phyloP scores from a whole-genome alignment of 306 rosid species.

The Cucurbita moschata region DNA sequence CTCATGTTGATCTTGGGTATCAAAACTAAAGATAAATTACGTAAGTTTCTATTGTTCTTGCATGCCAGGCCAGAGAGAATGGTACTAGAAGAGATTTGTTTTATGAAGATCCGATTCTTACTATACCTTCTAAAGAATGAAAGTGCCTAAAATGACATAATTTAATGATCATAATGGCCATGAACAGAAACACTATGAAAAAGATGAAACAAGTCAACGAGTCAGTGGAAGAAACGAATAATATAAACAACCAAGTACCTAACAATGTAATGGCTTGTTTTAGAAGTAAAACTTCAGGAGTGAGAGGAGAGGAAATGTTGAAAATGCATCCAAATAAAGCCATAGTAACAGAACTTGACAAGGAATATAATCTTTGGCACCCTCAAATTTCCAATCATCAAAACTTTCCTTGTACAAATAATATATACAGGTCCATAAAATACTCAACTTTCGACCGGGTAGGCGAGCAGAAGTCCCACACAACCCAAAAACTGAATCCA shows the following conservation, averaged over 20 bases:
- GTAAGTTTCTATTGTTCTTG: background rate
- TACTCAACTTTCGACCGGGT: background rate
- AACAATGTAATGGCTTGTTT: background rate
- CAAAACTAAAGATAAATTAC: background rate
- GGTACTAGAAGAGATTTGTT: background rate
- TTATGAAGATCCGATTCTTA: background rate
- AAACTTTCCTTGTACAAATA: slow-evolving; percentile 2
- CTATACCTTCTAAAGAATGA: background rate
- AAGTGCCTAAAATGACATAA: background rate
- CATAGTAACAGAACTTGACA: background rate
- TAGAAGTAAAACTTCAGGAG: background rate
- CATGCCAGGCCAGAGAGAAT: background rate
- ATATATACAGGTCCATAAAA: slow-evolving; percentile 3
- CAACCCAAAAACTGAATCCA: slow-evolving; percentile 8
- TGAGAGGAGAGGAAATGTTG: background rate
- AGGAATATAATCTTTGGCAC: background rate
- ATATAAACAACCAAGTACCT: background rate
- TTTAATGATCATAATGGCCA: background rate
- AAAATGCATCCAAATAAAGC: background rate
- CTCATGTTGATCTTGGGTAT: background rate
- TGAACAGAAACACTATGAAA: background rate
- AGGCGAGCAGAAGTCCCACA: background rate
- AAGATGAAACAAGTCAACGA: background rate
- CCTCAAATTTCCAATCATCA: background rate
- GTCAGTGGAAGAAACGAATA: background rate